phyloP scores from a whole-genome alignment of 192 early-diverging fungal genomes.

The Entomortierella beljakovae region DNA sequence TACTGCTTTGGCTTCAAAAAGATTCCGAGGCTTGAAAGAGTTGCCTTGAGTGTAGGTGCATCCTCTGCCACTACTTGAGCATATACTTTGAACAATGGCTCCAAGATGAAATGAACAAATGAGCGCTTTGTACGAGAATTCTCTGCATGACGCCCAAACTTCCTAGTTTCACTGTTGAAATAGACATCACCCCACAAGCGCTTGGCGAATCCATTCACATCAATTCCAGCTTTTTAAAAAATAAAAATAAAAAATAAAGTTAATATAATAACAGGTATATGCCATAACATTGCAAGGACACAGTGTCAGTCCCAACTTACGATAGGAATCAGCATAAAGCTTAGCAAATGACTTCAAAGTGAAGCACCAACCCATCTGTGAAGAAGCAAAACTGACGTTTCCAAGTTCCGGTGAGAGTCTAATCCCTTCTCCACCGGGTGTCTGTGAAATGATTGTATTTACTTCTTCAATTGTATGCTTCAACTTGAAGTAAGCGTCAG shows the following conservation, averaged over 20 bases:
- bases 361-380: slow-evolving; percentile 94
- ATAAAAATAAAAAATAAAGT: background rate
- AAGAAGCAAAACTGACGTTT: slow-evolving; percentile 96
- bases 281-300: background rate
- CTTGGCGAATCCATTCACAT: slow-evolving; percentile 84
- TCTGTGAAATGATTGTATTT: slow-evolving; percentile 80
- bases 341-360: slow-evolving; percentile 91
- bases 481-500: slow-evolving; percentile 97
- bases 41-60: slow-evolving; percentile 72
- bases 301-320: slow-evolving; percentile 32
- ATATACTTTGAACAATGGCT: slow-evolving; percentile 96
- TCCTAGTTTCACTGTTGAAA: slow-evolving; percentile 82
- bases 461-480: slow-evolving; percentile 97
- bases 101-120: slow-evolving; percentile 97
- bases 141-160: slow-evolving; percentile 81
- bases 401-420: slow-evolving; percentile 93
- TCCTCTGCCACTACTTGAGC: slow-evolving; percentile 88
- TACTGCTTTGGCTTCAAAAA: slow-evolving; percentile 82
- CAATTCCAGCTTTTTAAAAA: slow-evolving; percentile 62
- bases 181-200: slow-evolving; percentile 98
- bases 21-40: slow-evolving; percentile 84
- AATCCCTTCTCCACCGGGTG: slow-evolving; percentile 67
- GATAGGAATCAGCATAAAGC: slow-evolving; percentile 87
- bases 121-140: slow-evolving; percentile 73
- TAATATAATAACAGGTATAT: background rate